A percentile compares a stretch with the other conserved stretches of the same genome.
These are phyloP conservation scores for Tremellales sp. DNA, from an alignment of 1,284 basidiomycete species.

Conservation along the genomic window DNA sequence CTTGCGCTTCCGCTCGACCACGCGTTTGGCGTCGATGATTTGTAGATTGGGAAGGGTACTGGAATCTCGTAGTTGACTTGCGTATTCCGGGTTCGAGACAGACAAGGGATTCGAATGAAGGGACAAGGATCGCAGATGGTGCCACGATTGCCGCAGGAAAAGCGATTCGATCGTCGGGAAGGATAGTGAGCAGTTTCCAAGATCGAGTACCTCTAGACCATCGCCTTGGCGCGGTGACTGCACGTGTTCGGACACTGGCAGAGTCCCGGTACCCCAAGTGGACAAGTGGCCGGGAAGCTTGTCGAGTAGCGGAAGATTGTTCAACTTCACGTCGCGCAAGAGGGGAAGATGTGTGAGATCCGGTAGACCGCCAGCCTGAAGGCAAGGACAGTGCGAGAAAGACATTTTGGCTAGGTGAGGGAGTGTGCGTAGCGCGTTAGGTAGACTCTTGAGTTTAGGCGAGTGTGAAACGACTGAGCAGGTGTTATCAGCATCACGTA, in stretches of 20 bases:
- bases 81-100: slow-evolving; percentile 30
- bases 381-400: slow-evolving; percentile 40
- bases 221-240: slow-evolving; percentile 21
- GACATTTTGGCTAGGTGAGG: slow-evolving; percentile 42
- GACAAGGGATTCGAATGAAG: slow-evolving; percentile 40
- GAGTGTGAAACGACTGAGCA: slow-evolving; percentile 43
- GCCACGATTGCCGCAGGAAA: slow-evolving; percentile 17
- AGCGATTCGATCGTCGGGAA: slow-evolving; percentile 15
- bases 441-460: slow-evolving; percentile 30
- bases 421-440: slow-evolving; percentile 17
- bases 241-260: slow-evolving; percentile 12
- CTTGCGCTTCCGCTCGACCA: slow-evolving; percentile 38
- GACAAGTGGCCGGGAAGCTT: slow-evolving; percentile 30
- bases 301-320: slow-evolving; percentile 38
- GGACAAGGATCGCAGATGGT: slow-evolving; percentile 35
- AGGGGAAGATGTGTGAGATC: slow-evolving; percentile 38
- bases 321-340: slow-evolving; percentile 44
- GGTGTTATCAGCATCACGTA: neutral
- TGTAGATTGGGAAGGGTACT: slow-evolving; percentile 37
- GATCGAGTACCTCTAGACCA: slow-evolving; percentile 41
- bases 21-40: slow-evolving; percentile 43
- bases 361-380: slow-evolving; percentile 29
- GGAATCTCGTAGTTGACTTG: slow-evolving; percentile 27
- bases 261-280: slow-evolving; percentile 38
- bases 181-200: slow-evolving; percentile 42